Base-by-base conservation (phyloP, 2,329 filamentous ascomycete species). In the Pseudocercospora musae region DNA sequence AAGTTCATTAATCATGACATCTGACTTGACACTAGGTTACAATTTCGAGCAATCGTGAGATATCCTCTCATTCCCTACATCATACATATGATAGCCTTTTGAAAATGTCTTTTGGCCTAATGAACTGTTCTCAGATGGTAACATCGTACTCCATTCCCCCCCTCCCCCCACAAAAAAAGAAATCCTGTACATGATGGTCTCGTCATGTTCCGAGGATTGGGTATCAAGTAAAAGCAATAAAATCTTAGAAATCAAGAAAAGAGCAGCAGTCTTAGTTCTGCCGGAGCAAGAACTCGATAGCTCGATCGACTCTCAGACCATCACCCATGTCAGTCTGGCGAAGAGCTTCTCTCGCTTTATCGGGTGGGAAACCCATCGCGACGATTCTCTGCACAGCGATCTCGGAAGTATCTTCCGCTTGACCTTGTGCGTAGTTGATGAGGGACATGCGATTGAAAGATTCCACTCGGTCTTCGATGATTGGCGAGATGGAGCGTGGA, bases 251-350 rank as follows among this genome's bases (percentile, higher is more conserved):
- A n/a, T n/a, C n/a, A n/a, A n/a, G n/a, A 18, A 40, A 40, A 18
- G 5, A 8, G 4, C 10, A 10, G 20, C 49, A 21, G 11, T 42
- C 33, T 52, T 20, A 57, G 21, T 21, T 44, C 64, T 79, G 77
- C 59, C 75, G 73, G 18, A 84, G 69, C 64, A 88, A 74, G 60
- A 86, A 69, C 62, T 85, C 81, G 21, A 87, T 80, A 0, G 86
- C 86, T 4, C 81, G 79, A 67, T 86, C 80, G 9, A 84, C 78
- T 60, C 86, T 77, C 65, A 88, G 75, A 0, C 84, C 84, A 65
- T 86, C 83, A 0, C 85, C 86, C 13, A 80, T 80, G 71, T 88
- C 86, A 4, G 85, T 88, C 67, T 82, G 79, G 44, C 81, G 80
- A 18, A 88, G 74, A 18, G 86, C 86, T 68, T 82, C 80, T 62